phyloP scores from a whole-genome alignment of 305 asterid genomes.

The Fraxinus greggii region DNA sequence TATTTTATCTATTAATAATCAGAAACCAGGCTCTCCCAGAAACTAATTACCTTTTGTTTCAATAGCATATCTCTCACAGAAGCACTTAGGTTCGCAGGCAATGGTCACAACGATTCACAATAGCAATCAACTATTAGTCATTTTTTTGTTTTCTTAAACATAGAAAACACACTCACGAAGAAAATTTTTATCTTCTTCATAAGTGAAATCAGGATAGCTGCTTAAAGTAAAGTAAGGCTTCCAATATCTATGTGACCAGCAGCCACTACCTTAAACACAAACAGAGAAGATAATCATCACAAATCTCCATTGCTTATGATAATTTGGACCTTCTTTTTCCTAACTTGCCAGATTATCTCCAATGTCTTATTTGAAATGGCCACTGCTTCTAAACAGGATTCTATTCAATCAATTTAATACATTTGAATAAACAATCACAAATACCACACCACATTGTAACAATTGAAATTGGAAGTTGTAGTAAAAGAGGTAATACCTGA shows the following conservation, averaged over 20 bases:
- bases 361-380: background rate
- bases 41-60: background rate
- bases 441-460: background rate
- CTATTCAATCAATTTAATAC: background rate
- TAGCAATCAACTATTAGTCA: background rate
- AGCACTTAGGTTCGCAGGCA: background rate
- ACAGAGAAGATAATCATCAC: background rate
- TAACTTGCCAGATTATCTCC: background rate
- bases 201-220: background rate
- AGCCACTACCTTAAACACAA: background rate
- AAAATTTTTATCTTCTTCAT: background rate
- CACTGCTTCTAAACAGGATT: background rate
- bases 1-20: no score
- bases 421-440: background rate
- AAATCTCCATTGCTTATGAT: background rate
- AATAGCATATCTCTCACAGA: background rate
- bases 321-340: background rate
- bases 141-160: no score
- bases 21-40: background rate
- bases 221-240: background rate
- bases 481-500: constrained; percentile 50
- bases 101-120: background rate
- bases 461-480: background rate
- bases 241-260: background rate
- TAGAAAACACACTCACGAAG: background rate